Conservation (phyloP, 2,329 filamentous ascomycete genomes). For the Aspergillus phoenicis region DNA sequence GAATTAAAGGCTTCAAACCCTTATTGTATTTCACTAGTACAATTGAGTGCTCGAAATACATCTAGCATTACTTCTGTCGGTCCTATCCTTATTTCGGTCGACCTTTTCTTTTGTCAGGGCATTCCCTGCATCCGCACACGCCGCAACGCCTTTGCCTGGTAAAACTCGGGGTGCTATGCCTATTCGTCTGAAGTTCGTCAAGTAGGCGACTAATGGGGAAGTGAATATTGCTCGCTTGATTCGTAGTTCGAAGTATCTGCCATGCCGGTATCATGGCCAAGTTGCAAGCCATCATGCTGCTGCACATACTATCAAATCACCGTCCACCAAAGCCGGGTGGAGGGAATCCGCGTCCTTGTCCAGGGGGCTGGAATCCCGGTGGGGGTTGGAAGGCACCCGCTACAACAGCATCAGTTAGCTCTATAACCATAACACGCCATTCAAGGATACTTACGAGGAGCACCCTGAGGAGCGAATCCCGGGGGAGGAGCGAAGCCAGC, state of each 20-base stretch:
- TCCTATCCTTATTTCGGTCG: conserved; percentile 20
- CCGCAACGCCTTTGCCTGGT: conserved; percentile 46
- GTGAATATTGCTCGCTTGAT: conserved; percentile 12
- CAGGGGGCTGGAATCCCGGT: conserved; percentile 73
- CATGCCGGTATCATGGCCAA: conserved; percentile 24
- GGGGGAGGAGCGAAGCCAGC: conserved; percentile 53
- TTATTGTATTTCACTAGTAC: conserved; percentile 23
- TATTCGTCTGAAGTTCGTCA: conserved; percentile 19
- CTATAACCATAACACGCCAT: conserved; percentile 17
- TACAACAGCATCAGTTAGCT: conserved; percentile 48
- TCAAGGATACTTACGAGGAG: conserved; percentile 46
- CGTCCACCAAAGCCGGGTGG: conserved; percentile 54
- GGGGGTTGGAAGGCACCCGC: conserved; percentile 61
- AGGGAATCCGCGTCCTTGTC: conserved; percentile 54
- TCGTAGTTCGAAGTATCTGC: conserved; percentile 20
- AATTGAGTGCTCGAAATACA: conserved; percentile 19
- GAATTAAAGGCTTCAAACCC: neutral
- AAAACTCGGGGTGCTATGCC: conserved; percentile 34
- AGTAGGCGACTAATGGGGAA: conserved; percentile 22
- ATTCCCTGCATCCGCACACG: conserved; percentile 43
- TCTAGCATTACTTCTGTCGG: conserved; percentile 29
- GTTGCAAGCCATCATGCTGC: conserved; percentile 28
- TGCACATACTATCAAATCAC: conserved; percentile 32
- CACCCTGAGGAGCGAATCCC: conserved; percentile 50
- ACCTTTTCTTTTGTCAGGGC: conserved; percentile 32